These are phyloP conservation scores for Tolypocladium ovalisporum DNA, from an alignment of 2,329 filamentous ascomycete species.

Conservation along the genomic window DNA sequence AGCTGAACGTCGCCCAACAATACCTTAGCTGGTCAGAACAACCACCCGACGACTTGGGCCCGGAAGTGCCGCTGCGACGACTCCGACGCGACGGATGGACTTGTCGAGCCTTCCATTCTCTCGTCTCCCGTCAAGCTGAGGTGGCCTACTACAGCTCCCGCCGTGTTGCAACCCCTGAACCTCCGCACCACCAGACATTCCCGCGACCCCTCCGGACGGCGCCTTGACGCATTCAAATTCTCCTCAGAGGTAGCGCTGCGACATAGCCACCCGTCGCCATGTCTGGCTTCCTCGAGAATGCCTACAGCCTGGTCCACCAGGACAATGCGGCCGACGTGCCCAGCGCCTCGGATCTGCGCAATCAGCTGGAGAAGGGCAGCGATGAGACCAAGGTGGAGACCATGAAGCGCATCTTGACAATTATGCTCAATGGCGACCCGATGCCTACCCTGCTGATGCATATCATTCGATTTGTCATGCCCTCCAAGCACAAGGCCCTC, in stretches of 20 bases:
- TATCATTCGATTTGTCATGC: conserved; percentile 99
- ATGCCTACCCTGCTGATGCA: conserved; percentile 97
- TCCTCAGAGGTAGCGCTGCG: conserved; percentile 1
- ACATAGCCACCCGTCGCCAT: conserved; percentile 46
- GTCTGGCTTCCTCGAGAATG: conserved; percentile 87
- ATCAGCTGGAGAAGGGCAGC: conserved; percentile 84
- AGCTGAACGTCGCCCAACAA: neutral
- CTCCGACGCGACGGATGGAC: conserved; percentile 6
- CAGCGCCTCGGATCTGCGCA: conserved; percentile 80
- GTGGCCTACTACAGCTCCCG: conserved; percentile 7
- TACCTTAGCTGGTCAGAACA: conserved; percentile 1
- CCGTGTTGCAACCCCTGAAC: neutral
- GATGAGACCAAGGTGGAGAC: conserved; percentile 91
- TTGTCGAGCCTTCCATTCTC: conserved; percentile 1
- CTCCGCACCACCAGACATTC: neutral
- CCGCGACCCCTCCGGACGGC: neutral
- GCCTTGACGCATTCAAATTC: neutral
- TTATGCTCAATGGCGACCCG: conserved; percentile 97
- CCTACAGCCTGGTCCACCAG: conserved; percentile 95
- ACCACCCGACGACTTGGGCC: neutral
- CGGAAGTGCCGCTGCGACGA: conserved; percentile 1
- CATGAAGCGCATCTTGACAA: conserved; percentile 89
- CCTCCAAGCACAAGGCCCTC: conserved; percentile 86
- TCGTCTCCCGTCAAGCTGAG: conserved; percentile 11
- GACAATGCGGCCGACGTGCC: conserved; percentile 95